Base-by-base conservation (phyloP, 495 filamentous ascomycete genomes). In the Penicillium simplicissimum region DNA sequence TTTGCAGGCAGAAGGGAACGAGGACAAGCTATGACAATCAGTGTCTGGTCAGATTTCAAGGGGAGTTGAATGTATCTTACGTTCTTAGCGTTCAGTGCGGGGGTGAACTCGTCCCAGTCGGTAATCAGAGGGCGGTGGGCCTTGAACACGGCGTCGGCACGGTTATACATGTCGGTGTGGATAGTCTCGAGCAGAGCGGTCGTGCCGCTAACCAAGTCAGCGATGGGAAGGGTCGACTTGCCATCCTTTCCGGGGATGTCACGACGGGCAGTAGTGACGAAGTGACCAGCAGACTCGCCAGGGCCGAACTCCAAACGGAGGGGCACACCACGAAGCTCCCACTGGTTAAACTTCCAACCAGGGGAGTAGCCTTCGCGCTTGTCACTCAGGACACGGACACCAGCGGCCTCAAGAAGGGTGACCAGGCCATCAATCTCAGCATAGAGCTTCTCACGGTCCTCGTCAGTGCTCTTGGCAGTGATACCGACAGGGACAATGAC, bases 261-360 rank as follows among this genome's bases (percentile, higher is more conserved):
- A 63, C 95, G 90, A 60, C 95, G 91, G 10, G 93, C 88, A 60
- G 86, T 89, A 54, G 90, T 90, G 58, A 97, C 87, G 28, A 93
- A 90, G 52, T 89, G 84, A 65, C 91, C 90, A 43, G 87, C 90
- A 3, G 87, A 86, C 72, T 98, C 95, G 74, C 95, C 95, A 52
- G 95, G 95, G 38, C 96, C 96, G 71, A 96, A 95, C 74, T 98
- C 95, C 52, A 98, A 81, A 38, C 96, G 92, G 34, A 98, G 79
- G 15, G 96, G 95, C 14, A 97, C 88, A 73, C 95, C 95, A 75
- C 92, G 93, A 60, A 96, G 81, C 76, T 98, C 96, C 90, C 90
- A 96, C 77, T 98, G 91, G 80, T 95, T 95, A 83, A 98, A 97
- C 76, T 98, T 98, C 85, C 88, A 97, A 62, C 91, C 94, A 14